These are phyloP conservation scores for Caryocar brasiliense DNA, from an alignment of 441 rosid species.

Conservation along the genomic window DNA sequence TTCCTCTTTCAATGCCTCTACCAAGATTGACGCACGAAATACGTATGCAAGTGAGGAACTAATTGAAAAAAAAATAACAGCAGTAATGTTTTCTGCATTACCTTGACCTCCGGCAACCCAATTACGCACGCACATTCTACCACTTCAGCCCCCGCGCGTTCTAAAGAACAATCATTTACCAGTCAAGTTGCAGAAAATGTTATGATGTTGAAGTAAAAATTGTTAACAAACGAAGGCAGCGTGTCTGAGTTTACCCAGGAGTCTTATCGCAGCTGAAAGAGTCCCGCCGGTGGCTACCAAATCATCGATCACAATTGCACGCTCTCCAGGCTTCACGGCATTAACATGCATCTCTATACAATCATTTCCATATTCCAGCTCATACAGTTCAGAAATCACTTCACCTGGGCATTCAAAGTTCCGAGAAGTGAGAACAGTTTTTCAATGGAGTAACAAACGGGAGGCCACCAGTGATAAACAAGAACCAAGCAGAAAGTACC, in stretches of 20 bases:
- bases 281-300: slow-evolving; percentile 77
- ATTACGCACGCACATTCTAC: slow-evolving; percentile 80
- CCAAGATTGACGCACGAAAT: too few species aligned
- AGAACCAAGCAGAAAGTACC: neutral
- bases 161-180: slow-evolving; percentile 22
- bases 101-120: slow-evolving; percentile 72
- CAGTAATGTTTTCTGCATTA: too few species aligned
- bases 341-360: slow-evolving; percentile 60
- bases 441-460: too few species aligned
- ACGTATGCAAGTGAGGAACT: too few species aligned
- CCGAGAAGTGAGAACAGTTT: neutral
- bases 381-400: slow-evolving; percentile 54
- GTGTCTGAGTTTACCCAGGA: slow-evolving; percentile 28
- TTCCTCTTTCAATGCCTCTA: too few species aligned
- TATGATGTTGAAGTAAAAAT: too few species aligned
- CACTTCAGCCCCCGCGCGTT: slow-evolving; percentile 68
- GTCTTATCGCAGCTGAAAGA: slow-evolving; percentile 59
- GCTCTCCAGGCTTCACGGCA: slow-evolving; percentile 50
- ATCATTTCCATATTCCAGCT: slow-evolving; percentile 61
- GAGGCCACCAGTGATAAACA: neutral
- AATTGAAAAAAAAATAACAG: too few species aligned
- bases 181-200: too few species aligned
- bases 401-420: slow-evolving; percentile 25
- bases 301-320: slow-evolving; percentile 57
- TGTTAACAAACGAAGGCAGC: neutral